Evolutionary conservation across 164 flowering plant species (phyloP), one percentile per base, ranked within the genome.

Genomic region (Brasenia schreberi): DNA sequence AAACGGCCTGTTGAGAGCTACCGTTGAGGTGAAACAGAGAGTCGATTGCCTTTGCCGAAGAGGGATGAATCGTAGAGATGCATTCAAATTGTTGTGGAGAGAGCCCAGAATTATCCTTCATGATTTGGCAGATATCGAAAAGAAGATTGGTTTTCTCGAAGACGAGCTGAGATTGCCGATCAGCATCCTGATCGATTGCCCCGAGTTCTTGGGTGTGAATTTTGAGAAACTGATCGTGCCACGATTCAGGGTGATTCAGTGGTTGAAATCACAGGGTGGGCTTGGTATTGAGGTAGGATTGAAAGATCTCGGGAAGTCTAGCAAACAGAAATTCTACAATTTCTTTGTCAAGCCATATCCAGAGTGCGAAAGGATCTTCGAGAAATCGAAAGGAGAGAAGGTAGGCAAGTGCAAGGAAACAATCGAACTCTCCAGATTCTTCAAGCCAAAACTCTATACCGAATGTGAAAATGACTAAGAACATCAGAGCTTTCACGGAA

Each of bases 331-430:
- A 69, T 93, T 93, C 67, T 88, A 87, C 72, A 88, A 93, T 64
- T 72, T 88, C 23, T 93, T 81, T 78, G 98, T 93, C 59, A 93
- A 90, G 79, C 98, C 98, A 10, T 90, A 93, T 74, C 96, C 97
- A 5, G 94, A 84, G 59, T 90, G 94, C 78, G 88, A 87, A 74
- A 75, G 79, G 68, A 71, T 92, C 59, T 90, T 70, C 75, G 87
- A 84, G 18, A 82, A 73, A 74, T 76, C 66, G 65, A 66, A 73
- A 7, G 70, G 71, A 45, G 68, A 64, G 59, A 62, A 60, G 43
- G 70, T 66, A 60, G 74, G 61, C 60, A 72, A 70, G 60, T 63
- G 67, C n/a, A 71, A 42, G 63, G 79, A 7, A 19, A 63, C 84
- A 0, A 69, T 63, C 64, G 87, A 86, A 66, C 59, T 85, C 53